Evolutionary conservation across 768 basidiomycete species (phyloP).

Genomic region (Termitomyces sp.): DNA sequence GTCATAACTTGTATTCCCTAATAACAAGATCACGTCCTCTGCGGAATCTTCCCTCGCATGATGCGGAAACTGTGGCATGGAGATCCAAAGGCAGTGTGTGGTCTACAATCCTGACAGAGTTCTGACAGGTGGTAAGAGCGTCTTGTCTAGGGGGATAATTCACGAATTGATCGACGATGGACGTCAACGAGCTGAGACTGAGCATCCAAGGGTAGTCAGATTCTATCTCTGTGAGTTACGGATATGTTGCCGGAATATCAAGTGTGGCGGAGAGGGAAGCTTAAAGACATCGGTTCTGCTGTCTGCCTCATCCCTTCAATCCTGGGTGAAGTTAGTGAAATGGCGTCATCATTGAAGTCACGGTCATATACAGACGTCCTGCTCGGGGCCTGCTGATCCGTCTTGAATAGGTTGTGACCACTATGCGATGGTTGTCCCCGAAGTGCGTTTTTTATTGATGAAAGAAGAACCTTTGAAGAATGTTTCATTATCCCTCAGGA

Average conservation of each 20-base stretch:
- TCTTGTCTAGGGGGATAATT: conserved; percentile 7
- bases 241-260: conserved; percentile 18
- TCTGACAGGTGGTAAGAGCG: conserved; percentile 10
- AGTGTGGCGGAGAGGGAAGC: conserved; percentile 5
- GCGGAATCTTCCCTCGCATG: not conserved
- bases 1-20: not conserved
- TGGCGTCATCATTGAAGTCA: conserved; percentile 10
- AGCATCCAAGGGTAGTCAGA: conserved; percentile 21
- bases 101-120: not conserved
- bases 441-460: conserved; percentile 20
- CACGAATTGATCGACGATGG: conserved; percentile 18
- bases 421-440: conserved; percentile 25
- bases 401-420: conserved; percentile 27
- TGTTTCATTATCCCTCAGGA: conserved; percentile 1
- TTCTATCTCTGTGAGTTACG: conserved; percentile 26
- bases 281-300: conserved; percentile 16
- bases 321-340: conserved; percentile 36
- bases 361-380: not conserved
- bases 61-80: conserved; percentile 12
- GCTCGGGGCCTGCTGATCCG: conserved; percentile 19
- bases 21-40: not conserved
- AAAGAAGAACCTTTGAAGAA: conserved; percentile 28
- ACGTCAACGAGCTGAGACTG: conserved; percentile 20
- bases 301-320: conserved; percentile 43
- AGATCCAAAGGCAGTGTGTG: conserved; percentile 13